Evolutionary conservation across 2,329 filamentous ascomycete species (phyloP).

Genomic region (Trichoderma semiorbis): DNA sequence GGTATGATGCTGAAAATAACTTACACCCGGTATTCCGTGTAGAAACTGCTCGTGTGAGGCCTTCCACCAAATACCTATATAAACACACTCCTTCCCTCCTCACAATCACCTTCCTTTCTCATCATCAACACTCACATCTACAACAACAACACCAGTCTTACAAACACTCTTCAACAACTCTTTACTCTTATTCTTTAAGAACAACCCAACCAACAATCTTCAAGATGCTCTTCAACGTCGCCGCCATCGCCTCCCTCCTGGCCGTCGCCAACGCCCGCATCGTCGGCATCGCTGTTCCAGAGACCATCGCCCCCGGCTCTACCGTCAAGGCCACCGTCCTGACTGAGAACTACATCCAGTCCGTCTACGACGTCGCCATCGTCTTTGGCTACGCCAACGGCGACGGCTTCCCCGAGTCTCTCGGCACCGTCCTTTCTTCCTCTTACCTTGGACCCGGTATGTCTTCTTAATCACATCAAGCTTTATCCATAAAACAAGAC

Average conservation of each 20-base stretch:
- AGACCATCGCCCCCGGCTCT: slow-evolving; percentile 37
- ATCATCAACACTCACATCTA: not conserved
- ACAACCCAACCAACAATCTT: not conserved
- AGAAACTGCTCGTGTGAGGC: not conserved
- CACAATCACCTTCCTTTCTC: not conserved
- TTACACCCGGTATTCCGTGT: not conserved
- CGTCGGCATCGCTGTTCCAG: slow-evolving; percentile 40
- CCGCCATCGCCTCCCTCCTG: slow-evolving; percentile 24
- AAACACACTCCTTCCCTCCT: not conserved
- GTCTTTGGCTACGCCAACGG: slow-evolving; percentile 37
- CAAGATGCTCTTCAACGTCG: slow-evolving; percentile 25
- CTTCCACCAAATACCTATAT: not conserved
- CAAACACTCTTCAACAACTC: not conserved
- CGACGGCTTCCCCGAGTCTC: slow-evolving; percentile 25
- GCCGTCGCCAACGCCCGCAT: slow-evolving; percentile 38
- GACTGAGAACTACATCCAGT: slow-evolving; percentile 43
- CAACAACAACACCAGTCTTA: not conserved
- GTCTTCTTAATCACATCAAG: not conserved
- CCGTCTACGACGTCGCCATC: slow-evolving; percentile 42
- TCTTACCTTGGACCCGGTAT: slow-evolving; percentile 38
- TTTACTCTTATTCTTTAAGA: not conserved
- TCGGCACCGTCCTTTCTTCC: slow-evolving; percentile 32
- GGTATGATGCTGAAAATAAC: not conserved
- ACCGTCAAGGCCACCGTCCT: slow-evolving; percentile 38
- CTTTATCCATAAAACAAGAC: not conserved